A percentile compares a stretch with the other conserved stretches of the same genome.
phyloP scores from a whole-genome alignment of 495 filamentous ascomycete genomes.

The Penicillium bialowiezense region DNA sequence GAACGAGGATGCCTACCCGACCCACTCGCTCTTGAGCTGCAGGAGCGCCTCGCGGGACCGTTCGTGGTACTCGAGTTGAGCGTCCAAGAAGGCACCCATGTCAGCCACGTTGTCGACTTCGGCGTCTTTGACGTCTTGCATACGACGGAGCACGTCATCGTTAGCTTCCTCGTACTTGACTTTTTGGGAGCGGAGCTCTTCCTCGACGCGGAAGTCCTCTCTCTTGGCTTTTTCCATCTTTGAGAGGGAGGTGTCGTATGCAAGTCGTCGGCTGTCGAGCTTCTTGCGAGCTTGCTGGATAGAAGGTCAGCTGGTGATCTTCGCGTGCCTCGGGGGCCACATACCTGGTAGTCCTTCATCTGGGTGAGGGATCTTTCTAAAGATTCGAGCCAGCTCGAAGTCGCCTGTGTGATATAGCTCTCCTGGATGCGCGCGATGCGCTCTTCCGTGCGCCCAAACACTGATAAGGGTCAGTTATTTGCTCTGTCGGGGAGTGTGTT shows the following conservation, averaged over 20 bases:
- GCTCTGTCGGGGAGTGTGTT: too few species aligned
- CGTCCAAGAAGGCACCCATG: constrained; percentile 78
- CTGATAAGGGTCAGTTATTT: constrained; percentile 33
- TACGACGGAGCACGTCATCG: constrained; percentile 87
- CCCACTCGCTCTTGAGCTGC: constrained; percentile 67
- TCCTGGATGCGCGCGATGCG: constrained; percentile 85
- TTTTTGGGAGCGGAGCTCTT: constrained; percentile 87
- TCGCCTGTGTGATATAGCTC: constrained; percentile 76
- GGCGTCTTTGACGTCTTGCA: constrained; percentile 94
- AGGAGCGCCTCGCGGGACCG: constrained; percentile 74
- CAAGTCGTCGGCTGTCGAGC: constrained; percentile 84
- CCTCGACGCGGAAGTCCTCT: constrained; percentile 90
- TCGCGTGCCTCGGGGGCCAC: background rate
- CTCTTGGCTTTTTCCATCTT: constrained; percentile 95
- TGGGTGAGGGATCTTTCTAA: constrained; percentile 85
- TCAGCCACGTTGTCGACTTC: constrained; percentile 83
- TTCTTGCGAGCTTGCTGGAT: constrained; percentile 71
- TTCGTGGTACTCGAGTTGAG: constrained; percentile 89
- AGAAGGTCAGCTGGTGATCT: background rate
- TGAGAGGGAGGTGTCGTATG: constrained; percentile 83
- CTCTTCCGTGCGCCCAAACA: constrained; percentile 83
- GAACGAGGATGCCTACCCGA: constrained; percentile 45
- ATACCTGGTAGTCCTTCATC: constrained; percentile 97
- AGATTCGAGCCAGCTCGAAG: constrained; percentile 85
- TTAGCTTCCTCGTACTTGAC: constrained; percentile 95